phyloP scores from a whole-genome alignment of 2,329 filamentous ascomycete genomes.

The Aspergillus felis region DNA sequence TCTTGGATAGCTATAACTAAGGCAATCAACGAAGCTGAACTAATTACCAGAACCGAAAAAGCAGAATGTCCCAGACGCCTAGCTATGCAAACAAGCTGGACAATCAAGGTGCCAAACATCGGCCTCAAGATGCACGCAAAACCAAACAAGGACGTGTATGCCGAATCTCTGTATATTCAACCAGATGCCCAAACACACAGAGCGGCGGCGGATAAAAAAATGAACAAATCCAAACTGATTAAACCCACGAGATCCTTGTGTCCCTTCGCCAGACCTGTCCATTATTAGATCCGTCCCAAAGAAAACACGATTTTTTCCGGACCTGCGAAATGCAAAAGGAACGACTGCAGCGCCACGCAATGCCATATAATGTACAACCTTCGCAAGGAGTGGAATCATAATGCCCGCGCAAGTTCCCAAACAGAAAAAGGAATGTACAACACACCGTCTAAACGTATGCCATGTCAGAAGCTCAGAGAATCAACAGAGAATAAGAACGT shows the following conservation, averaged over 20 bases:
- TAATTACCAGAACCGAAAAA: conserved; percentile 3
- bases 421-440: conserved; percentile 29
- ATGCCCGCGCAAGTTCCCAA: conserved; percentile 30
- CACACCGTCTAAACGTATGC: conserved; percentile 33
- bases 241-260: conserved; percentile 4
- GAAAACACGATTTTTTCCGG: conserved; percentile 14
- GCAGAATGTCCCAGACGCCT: conserved; percentile 18
- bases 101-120: background rate
- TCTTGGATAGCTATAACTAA: background rate
- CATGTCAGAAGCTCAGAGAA: conserved; percentile 13
- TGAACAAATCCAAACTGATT: background rate
- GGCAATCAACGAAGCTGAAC: conserved; percentile 1
- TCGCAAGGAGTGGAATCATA: conserved; percentile 31
- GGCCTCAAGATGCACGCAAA: conserved; percentile 5
- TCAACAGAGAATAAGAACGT: conserved; percentile 11
- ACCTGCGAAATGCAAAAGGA: conserved; percentile 35
- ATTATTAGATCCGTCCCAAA: conserved; percentile 15
- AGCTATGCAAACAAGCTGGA: conserved; percentile 22
- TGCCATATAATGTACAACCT: conserved; percentile 34
- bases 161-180: background rate
- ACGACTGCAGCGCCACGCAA: conserved; percentile 36
- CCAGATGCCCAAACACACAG: background rate
- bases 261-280: conserved; percentile 13
- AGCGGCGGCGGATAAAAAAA: background rate
- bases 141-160: background rate